Percentiles rank a stretch among this genome's conserved stretches.
Evolutionary conservation across 306 rosid species (phyloP).

Genomic region (Erythrophleum fordii): DNA sequence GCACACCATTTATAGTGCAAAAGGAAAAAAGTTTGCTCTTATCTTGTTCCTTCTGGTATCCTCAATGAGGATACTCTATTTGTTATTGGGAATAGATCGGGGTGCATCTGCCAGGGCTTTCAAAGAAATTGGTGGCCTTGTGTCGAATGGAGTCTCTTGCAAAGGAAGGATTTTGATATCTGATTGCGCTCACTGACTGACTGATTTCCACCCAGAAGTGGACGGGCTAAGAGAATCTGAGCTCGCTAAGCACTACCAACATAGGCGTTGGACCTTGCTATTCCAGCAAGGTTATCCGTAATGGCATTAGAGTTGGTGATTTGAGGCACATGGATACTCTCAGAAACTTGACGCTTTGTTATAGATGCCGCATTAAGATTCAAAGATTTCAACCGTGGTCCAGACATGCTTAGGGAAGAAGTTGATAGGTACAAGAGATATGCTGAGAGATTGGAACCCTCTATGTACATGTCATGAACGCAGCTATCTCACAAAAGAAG

Average conservation of each 20-base stretch:
- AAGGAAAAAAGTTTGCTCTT: conserved; percentile 97
- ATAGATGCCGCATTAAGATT: conserved; percentile 80
- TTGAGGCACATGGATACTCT: conserved; percentile 87
- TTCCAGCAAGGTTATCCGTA: conserved; percentile 84
- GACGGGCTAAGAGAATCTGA: conserved; percentile 94
- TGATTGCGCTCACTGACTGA: conserved; percentile 87
- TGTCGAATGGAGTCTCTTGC: conserved; percentile 82
- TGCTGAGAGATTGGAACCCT: conserved; percentile 94
- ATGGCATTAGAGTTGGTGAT: conserved; percentile 91
- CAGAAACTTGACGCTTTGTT: conserved; percentile 82
- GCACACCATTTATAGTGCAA: conserved; percentile 90
- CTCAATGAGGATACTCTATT: conserved; percentile 87
- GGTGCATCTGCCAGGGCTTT: conserved; percentile 90
- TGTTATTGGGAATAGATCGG: conserved; percentile 94
- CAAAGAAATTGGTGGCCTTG: conserved; percentile 82
- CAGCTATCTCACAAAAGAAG: conserved; percentile 77
- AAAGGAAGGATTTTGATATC: conserved; percentile 89
- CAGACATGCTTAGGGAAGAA: conserved; percentile 78
- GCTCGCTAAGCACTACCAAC: conserved; percentile 93
- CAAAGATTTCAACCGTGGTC: conserved; percentile 69
- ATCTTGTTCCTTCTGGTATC: conserved; percentile 94
- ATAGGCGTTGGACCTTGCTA: conserved; percentile 98
- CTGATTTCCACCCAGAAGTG: conserved; percentile 90
- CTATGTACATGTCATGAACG: conserved; percentile 77
- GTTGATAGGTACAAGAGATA: conserved; percentile 89